Base-by-base conservation (phyloP, 306 rosid species). In the Vigna angularis region DNA sequence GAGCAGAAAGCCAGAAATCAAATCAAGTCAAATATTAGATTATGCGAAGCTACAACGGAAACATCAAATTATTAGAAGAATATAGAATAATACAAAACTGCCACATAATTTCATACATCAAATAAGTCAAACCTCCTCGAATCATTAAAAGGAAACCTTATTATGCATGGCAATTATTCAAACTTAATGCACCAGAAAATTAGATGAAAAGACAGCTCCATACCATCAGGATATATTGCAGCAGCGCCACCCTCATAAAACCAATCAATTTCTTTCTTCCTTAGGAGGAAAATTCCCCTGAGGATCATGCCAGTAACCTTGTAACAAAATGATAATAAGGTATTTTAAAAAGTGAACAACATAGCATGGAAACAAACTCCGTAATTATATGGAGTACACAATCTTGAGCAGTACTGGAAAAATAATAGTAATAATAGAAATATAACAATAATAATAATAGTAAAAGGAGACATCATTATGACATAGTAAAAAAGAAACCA, bases 161-260 rank as follows among this genome's bases (percentile, higher is more conserved):
- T 50, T 73, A 63, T 34, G 16, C 36, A 66, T 68, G 76, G 9
- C 14, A 68, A 55, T 17, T 74, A 66, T 22, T 71, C 52, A 55
- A 50, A 73, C 55, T 50, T 61, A 59, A 58, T 65, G 65, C 36
- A 55, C 56, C 50, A 75, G 59, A 75, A 66, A 75, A 74, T 40
- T 9, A 69, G 51, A 68, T 52, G 48, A 79, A 36, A 69, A 38
- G 68, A 66, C 52, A 48, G 38, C 47, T 15, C 20, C 59, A 70
- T 87, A 92, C 98, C 98, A 68, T 95, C 98, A 48, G 98, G 98
- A 80, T 78, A 95, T 89, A 92, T 87, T 53, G 97, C 91, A 81
- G 97, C 91, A 82, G 98, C 97, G 77, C 97, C 98, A 75, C 98
- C 98, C 87, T 92, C 97, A n/a, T 95, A 92, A 91, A 95, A 95